phyloP scores from a whole-genome alignment of 345 rosid species.

The Triadica sebifera region DNA sequence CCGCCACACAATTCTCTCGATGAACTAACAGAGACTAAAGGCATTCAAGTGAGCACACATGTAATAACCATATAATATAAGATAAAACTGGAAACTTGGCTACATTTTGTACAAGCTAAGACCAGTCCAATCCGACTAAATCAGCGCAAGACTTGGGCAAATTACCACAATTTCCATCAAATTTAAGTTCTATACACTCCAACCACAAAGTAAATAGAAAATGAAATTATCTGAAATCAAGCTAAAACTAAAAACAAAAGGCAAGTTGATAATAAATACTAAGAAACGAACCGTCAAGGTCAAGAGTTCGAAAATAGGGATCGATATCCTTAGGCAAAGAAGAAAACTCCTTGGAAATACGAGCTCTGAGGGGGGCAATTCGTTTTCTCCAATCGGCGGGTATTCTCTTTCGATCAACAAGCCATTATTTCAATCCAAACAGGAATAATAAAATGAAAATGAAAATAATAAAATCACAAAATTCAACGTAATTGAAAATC shows the following conservation, averaged over 20 bases:
- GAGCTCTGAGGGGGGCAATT: conserved; percentile 62
- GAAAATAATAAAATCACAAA: no score
- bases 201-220: neutral
- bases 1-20: neutral
- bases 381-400: conserved; percentile 93
- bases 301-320: conserved; percentile 76
- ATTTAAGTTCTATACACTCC: neutral
- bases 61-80: neutral
- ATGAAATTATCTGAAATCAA: neutral
- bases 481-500: neutral
- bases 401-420: conserved; percentile 92
- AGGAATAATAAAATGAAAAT: neutral
- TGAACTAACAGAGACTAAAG: neutral
- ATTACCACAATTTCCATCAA: neutral
- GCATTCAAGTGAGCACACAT: neutral
- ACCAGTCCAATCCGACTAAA: no score
- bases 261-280: neutral
- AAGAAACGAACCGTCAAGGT: conserved; percentile 58
- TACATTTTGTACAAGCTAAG: neutral
- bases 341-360: conserved; percentile 66
- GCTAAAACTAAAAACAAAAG: neutral
- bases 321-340: conserved; percentile 73
- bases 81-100: neutral
- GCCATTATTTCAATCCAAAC: conserved; percentile 60
- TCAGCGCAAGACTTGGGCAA: no score